Conservation (phyloP, 2,329 filamentous ascomycete genomes). For the Colletotrichum truncatum region DNA sequence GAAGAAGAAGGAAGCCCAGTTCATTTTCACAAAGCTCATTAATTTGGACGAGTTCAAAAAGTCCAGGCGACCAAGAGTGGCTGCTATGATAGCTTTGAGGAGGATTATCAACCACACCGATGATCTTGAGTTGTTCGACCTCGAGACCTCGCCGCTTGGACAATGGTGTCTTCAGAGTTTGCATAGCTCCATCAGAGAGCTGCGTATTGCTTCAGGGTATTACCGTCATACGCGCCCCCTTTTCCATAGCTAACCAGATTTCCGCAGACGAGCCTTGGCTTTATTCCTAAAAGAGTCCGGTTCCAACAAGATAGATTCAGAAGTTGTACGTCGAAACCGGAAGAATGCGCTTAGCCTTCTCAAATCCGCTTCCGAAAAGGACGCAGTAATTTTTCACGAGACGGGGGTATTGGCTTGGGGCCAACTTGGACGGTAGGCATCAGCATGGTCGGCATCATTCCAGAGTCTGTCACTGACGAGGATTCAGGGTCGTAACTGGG, state of each 20-base stretch:
- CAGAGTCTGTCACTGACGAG: not conserved
- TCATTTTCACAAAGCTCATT: slow-evolving; percentile 57
- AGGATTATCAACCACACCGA: slow-evolving; percentile 75
- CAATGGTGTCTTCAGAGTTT: slow-evolving; percentile 86
- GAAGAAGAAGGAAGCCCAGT: slow-evolving; percentile 49
- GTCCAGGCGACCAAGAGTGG: slow-evolving; percentile 70
- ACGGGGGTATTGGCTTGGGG: slow-evolving; percentile 87
- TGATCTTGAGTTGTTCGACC: slow-evolving; percentile 67
- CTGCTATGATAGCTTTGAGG: slow-evolving; percentile 76
- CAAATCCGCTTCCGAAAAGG: slow-evolving; percentile 75
- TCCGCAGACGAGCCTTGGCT: slow-evolving; percentile 68
- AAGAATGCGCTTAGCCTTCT: slow-evolving; percentile 76
- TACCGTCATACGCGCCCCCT: slow-evolving; percentile 35
- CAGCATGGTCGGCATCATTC: not conserved
- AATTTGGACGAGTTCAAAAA: slow-evolving; percentile 55
- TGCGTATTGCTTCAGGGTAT: slow-evolving; percentile 82
- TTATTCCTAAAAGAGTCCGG: slow-evolving; percentile 65
- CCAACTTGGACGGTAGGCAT: slow-evolving; percentile 75
- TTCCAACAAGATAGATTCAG: slow-evolving; percentile 42
- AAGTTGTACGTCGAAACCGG: slow-evolving; percentile 70
- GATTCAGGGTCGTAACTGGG: slow-evolving; percentile 71
- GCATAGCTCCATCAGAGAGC: slow-evolving; percentile 84
- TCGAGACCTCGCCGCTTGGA: slow-evolving; percentile 74
- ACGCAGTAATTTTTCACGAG: slow-evolving; percentile 76
- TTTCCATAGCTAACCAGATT: slow-evolving; percentile 30